phyloP scores from a whole-genome alignment of 345 rosid species.

The Populus pruinosa region DNA sequence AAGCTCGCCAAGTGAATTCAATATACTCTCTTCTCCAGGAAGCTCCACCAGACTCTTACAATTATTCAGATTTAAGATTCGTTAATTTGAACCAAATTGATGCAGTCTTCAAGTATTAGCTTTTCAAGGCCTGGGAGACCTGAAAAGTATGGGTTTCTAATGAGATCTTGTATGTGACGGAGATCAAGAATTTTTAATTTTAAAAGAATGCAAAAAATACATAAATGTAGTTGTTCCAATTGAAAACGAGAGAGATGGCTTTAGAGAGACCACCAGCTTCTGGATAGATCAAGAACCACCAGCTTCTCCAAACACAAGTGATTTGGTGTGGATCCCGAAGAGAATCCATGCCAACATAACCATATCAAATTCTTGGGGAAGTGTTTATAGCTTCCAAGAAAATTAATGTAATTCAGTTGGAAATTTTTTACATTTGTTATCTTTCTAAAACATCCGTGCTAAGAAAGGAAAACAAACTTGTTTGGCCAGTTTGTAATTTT shows the following conservation, averaged over 20 bases:
- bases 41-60: neutral
- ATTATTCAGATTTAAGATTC: neutral
- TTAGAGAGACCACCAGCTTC: neutral
- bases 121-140: conserved; percentile 2
- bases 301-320: neutral
- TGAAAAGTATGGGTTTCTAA: neutral
- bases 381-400: neutral
- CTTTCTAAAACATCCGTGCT: neutral
- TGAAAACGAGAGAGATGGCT: too few species aligned
- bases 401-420: neutral
- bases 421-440: neutral
- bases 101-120: conserved; percentile 1
- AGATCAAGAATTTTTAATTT: too few species aligned
- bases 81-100: neutral
- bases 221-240: too few species aligned
- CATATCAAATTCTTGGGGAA: neutral
- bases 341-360: neutral
- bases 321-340: neutral
- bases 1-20: neutral
- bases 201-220: too few species aligned
- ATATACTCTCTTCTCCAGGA: neutral
- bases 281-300: neutral
- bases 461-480: neutral
- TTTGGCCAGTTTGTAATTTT: neutral
- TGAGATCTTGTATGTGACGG: too few species aligned